Percentiles rank a stretch among this genome's conserved stretches.
Conservation (phyloP, 228 moss, liverwort and hornwort genomes). For the Sphagnum magellanicum region DNA sequence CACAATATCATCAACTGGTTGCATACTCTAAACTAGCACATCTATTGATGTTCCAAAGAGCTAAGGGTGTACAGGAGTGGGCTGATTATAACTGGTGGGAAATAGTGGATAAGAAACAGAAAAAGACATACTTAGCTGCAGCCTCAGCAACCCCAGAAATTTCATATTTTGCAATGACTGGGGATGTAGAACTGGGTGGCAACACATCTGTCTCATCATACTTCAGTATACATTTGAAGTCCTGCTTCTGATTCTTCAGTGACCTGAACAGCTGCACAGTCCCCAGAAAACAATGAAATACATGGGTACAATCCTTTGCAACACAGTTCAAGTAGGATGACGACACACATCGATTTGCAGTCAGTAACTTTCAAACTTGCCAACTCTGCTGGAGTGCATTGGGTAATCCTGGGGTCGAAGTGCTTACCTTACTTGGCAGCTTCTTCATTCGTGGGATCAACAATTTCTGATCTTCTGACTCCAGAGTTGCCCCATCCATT, state of each 20-base stretch:
- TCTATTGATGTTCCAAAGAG: too few relatives aligned
- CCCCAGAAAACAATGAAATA: too few relatives aligned
- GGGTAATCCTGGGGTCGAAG: neutral
- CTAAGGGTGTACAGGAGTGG: too few relatives aligned
- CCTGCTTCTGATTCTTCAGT: constrained; percentile 61
- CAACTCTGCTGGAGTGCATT: too few relatives aligned
- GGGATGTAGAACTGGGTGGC: constrained; percentile 68
- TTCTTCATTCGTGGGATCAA: constrained; percentile 75
- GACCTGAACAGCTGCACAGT: constrained; percentile 64
- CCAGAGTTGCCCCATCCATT: constrained; percentile 66
- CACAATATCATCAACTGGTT: too few relatives aligned
- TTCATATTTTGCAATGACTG: constrained; percentile 57
- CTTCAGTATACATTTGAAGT: constrained; percentile 69
- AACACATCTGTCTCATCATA: constrained; percentile 60
- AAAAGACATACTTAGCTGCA: constrained; percentile 55
- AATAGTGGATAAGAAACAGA: neutral
- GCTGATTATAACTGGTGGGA: too few relatives aligned
- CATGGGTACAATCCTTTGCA: too few relatives aligned
- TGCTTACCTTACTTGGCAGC: constrained; percentile 80
- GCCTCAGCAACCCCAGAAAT: constrained; percentile 75
- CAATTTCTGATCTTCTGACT: constrained; percentile 55
- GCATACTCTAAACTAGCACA: too few relatives aligned
- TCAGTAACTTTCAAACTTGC: too few relatives aligned
- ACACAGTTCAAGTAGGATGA: too few relatives aligned
- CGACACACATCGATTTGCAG: too few relatives aligned